A percentile compares a stretch with the other conserved stretches of the same genome.
phyloP scores from a whole-genome alignment of 202 grass and related monocot species.

The Dendrocalamus latiflorus region DNA sequence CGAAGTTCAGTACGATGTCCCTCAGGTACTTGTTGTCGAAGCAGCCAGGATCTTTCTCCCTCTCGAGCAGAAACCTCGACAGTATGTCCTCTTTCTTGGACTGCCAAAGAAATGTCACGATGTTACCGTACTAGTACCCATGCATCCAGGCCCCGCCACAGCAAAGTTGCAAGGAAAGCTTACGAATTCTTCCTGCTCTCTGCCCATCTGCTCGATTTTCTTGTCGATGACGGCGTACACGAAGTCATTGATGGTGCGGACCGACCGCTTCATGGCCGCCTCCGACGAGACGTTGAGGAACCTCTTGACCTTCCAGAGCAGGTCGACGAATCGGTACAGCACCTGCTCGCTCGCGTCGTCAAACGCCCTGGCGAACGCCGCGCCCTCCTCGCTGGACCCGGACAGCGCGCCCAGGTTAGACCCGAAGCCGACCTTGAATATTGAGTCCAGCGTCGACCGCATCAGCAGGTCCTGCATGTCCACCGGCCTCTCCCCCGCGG shows the following conservation, averaged over 20 bases:
- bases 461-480: slow-evolving; percentile 67
- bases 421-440: slow-evolving; percentile 68
- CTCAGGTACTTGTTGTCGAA: slow-evolving; percentile 65
- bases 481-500: not conserved
- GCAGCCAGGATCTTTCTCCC: slow-evolving; percentile 28
- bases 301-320: slow-evolving; percentile 51
- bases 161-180: not conserved
- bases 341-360: slow-evolving; percentile 54
- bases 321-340: slow-evolving; percentile 40
- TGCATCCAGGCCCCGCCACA: not conserved
- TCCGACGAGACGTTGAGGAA: slow-evolving; percentile 50
- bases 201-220: slow-evolving; percentile 38
- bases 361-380: slow-evolving; percentile 58
- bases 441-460: slow-evolving; percentile 63
- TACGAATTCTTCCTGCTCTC: slow-evolving; percentile 34
- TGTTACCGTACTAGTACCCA: too few species aligned
- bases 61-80: slow-evolving; percentile 66
- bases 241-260: slow-evolving; percentile 46
- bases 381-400: slow-evolving; percentile 32
- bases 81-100: slow-evolving; percentile 73
- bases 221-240: slow-evolving; percentile 42
- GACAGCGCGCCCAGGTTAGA: slow-evolving; percentile 37
- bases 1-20: slow-evolving; percentile 73
- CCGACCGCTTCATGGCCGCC: slow-evolving; percentile 40
- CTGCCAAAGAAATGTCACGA: slow-evolving; percentile 23